phyloP scores from a whole-genome alignment of 2,329 filamentous ascomycete genomes.

The Leptographium lundbergii region DNA sequence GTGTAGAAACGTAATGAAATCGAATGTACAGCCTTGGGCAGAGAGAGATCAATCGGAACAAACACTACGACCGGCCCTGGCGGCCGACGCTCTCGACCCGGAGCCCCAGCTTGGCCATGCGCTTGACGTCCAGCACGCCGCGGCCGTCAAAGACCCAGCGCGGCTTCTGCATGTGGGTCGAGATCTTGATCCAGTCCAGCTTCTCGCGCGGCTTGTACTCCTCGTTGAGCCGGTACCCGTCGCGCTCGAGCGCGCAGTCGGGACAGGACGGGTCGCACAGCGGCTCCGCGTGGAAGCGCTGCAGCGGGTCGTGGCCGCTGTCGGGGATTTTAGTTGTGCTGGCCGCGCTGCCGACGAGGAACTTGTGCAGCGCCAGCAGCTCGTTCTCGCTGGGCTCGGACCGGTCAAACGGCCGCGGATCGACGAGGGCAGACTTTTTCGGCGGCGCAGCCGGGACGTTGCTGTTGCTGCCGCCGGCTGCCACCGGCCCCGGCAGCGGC shows the following conservation, averaged over 20 bases:
- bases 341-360: conserved; percentile 20
- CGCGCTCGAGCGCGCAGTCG: conserved; percentile 28
- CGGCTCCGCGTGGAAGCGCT: conserved; percentile 31
- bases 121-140: conserved; percentile 35
- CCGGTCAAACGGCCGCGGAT: conserved; percentile 32
- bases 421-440: conserved; percentile 23
- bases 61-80: conserved; percentile 16
- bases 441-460: conserved; percentile 1
- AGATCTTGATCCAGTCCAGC: conserved; percentile 39
- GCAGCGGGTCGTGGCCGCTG: conserved; percentile 29
- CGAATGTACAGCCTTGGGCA: no score
- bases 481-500: conserved; percentile 8
- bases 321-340: no score
- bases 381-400: conserved; percentile 28
- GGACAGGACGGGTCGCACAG: conserved; percentile 32
- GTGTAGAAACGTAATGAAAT: no score
- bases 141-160: conserved; percentile 46
- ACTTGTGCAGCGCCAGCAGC: conserved; percentile 34
- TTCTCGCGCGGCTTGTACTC: conserved; percentile 34
- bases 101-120: conserved; percentile 37
- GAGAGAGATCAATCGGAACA: no score
- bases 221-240: conserved; percentile 13
- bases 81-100: conserved; percentile 40
- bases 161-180: conserved; percentile 36
- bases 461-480: not conserved